phyloP scores from a whole-genome alignment of 176 grass and related monocot species.

The Raddia guianensis region DNA sequence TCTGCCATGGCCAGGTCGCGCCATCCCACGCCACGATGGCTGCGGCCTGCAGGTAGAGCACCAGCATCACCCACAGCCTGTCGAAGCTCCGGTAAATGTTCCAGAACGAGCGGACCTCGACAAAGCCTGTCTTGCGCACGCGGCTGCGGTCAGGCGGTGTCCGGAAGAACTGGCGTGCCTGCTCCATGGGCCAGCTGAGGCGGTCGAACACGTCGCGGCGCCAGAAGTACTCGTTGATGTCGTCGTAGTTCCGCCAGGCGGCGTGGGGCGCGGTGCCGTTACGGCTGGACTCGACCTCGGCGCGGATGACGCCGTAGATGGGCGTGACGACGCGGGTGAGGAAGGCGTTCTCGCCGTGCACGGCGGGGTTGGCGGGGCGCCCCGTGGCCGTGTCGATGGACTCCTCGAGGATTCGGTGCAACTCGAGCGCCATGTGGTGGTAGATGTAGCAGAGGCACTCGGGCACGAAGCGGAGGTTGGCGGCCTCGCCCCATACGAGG shows the following conservation, averaged over 20 bases:
- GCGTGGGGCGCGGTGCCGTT: constrained; percentile 69
- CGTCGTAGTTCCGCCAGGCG: constrained; percentile 94
- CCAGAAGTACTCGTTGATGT: constrained; percentile 99
- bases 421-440: constrained; percentile 86
- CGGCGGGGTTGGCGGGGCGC: constrained; percentile 58
- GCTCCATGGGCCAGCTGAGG: constrained; percentile 79
- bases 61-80: constrained; percentile 87
- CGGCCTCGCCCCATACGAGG: constrained; percentile 93
- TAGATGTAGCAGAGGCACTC: constrained; percentile 97
- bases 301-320: constrained; percentile 57
- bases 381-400: constrained; percentile 63
- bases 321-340: constrained; percentile 63
- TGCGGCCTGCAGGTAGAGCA: constrained; percentile 79
- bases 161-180: constrained; percentile 68
- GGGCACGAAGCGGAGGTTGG: constrained; percentile 85
- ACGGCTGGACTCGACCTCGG: constrained; percentile 64
- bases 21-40: constrained; percentile 71
- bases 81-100: constrained; percentile 92
- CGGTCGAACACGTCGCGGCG: constrained; percentile 68
- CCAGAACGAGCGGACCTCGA: constrained; percentile 89
- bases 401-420: constrained; percentile 74
- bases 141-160: constrained; percentile 58
- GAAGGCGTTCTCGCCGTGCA: constrained; percentile 81
- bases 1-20: constrained; percentile 63
- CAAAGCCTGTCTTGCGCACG: constrained; percentile 87